Evolutionary conservation across 2,329 filamentous ascomycete genomes (phyloP), one percentile per base, ranked within the genome.

Genomic region (Pyrenochaeta sp.): DNA sequence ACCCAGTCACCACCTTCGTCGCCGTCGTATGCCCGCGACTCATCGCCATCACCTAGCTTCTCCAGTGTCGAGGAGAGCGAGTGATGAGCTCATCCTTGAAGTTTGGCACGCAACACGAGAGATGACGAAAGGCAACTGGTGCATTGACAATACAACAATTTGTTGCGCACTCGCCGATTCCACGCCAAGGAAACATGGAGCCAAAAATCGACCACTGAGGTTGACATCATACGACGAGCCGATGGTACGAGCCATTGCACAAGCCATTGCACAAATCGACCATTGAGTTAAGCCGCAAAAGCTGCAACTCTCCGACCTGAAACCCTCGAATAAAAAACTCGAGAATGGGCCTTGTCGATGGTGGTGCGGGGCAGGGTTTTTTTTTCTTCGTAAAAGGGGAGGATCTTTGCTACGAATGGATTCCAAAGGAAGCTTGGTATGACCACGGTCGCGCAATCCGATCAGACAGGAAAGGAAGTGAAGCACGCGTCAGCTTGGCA

Each of bases 1-100:
- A 64, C 54, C 31, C 58, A 56, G 33, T 51, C 49, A 15, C 49
- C 58, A 15, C 49, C 9, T 27, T 27, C 49, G 12, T 45, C 64
- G 14, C 56, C 61, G 21, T 42, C 56, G 20, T 61, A 58, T 50
- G 29, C 60, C 6, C 68, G 69, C 42, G 61, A 64, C 30, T 49
- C 64, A 1, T 71, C 67, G 7, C 65, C 66, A n/a, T 62, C 68
- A 10, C 61, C 63, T 12, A 71, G 68, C 61, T 49, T 67, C 29
- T 63, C 65, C 42, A 71, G 67, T 51, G 60, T 67, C 32, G 66
- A 71, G 44, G 63, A 68, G 56, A 49, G 47, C 35, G 48, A 58
- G 51, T 63, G 50, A 63, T 63, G 50, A 63, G 27, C 47, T 49
- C 45, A 51, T 31, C 29, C 2, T 7, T 9, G 17, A 29, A 6